Percentiles rank a stretch among this genome's conserved stretches.
phyloP scores from a whole-genome alignment of 352 stramenopile species.

The Plasmopara muralis region DNA sequence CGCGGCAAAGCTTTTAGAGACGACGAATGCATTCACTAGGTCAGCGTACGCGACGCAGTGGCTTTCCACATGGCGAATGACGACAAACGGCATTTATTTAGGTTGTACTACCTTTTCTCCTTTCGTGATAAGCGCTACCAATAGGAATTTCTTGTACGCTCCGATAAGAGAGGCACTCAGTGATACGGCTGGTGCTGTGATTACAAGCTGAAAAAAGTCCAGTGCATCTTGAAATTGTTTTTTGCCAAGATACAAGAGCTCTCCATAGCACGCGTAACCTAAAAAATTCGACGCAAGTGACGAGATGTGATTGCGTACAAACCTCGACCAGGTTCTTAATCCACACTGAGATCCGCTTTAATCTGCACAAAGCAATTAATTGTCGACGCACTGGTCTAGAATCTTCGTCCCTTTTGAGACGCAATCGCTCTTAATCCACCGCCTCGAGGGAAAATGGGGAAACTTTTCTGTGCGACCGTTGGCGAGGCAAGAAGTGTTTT shows the following conservation, averaged over 20 bases:
- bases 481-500: too few relatives aligned
- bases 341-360: conserved; percentile 3
- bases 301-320: conserved; percentile 43
- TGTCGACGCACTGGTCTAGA: conserved; percentile 45
- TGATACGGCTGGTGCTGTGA: conserved; percentile 62
- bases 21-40: conserved; percentile 46
- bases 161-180: conserved; percentile 78
- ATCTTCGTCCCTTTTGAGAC: conserved; percentile 29
- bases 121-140: conserved; percentile 54
- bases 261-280: conserved; percentile 81
- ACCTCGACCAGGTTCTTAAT: conserved; percentile 64
- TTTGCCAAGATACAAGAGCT: conserved; percentile 60
- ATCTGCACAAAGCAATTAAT: not conserved
- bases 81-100: conserved; percentile 79
- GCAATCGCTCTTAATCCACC: too few relatives aligned
- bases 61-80: conserved; percentile 58
- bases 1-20: conserved; percentile 30
- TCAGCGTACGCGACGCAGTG: conserved; percentile 59
- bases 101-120: conserved; percentile 48
- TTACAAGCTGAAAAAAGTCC: conserved; percentile 62
- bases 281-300: conserved; percentile 63
- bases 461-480: too few relatives aligned
- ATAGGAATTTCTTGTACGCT: conserved; percentile 75
- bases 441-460: too few relatives aligned
- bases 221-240: conserved; percentile 72